A percentile compares a stretch with the other conserved stretches of the same genome.
phyloP scores from a whole-genome alignment of 106 monocot species.

The Acorus gramineus region DNA sequence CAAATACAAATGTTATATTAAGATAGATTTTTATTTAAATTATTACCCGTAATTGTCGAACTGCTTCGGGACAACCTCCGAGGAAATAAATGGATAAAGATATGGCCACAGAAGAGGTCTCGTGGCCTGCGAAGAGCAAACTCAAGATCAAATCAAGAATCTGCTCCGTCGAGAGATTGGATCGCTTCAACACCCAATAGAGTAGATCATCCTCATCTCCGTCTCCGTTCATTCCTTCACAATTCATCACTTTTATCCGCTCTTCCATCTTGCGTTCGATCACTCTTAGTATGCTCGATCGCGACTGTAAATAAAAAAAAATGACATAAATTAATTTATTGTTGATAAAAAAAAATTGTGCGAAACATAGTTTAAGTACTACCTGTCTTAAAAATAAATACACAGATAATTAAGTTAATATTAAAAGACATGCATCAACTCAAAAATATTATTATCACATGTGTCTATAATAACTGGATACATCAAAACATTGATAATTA shows the following conservation, averaged over 20 bases:
- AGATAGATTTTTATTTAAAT: no score
- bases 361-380: neutral
- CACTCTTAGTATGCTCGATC: conserved; percentile 51
- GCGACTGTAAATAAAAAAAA: conserved; percentile 37
- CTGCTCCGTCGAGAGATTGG: conserved; percentile 69
- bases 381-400: no score
- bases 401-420: no score
- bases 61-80: conserved; percentile 46
- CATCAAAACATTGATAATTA: no score
- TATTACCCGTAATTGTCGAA: conserved; percentile 43
- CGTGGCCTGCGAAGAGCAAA: conserved; percentile 89
- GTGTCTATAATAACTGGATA: no score
- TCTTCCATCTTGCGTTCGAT: conserved; percentile 77
- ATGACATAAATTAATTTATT: neutral
- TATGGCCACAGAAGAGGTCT: conserved; percentile 81
- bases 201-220: conserved; percentile 69
- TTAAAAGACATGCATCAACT: no score
- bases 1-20: no score
- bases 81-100: conserved; percentile 73
- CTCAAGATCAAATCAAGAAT: conserved; percentile 86
- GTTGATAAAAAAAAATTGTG: conserved; percentile 2
- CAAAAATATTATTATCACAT: no score
- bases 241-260: conserved; percentile 8
- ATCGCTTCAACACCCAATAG: conserved; percentile 55
- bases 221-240: neutral